A percentile compares a stretch with the other conserved stretches of the same genome.
Evolutionary conservation across 2,329 filamentous ascomycete species (phyloP).

Genomic region (Colletotrichum coccodes): DNA sequence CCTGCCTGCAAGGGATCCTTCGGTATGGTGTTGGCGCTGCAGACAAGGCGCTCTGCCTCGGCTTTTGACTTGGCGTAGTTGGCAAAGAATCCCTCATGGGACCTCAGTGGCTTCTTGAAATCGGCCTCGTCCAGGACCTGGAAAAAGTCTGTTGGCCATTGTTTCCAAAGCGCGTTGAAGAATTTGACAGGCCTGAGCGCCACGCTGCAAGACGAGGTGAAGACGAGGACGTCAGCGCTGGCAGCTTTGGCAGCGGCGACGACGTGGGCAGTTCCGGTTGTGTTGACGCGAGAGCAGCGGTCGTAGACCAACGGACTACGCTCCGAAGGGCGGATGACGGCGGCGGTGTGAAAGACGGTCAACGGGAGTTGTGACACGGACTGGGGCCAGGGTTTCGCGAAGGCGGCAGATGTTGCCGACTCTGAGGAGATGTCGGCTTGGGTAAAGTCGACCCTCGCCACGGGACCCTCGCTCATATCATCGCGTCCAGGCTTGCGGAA

Average conservation of each 20-base stretch:
- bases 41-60: slow-evolving; percentile 61
- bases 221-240: slow-evolving; percentile 61
- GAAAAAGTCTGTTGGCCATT: slow-evolving; percentile 48
- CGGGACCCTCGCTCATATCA: slow-evolving; percentile 50
- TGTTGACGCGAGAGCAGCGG: slow-evolving; percentile 59
- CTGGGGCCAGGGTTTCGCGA: slow-evolving; percentile 57
- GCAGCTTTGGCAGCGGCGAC: slow-evolving; percentile 55
- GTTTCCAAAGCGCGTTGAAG: slow-evolving; percentile 56
- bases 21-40: slow-evolving; percentile 48
- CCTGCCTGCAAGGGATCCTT: slow-evolving; percentile 31
- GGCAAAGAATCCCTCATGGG: slow-evolving; percentile 54
- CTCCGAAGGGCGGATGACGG: slow-evolving; percentile 62
- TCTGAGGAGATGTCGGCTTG: slow-evolving; percentile 61
- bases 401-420: slow-evolving; percentile 54
- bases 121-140: slow-evolving; percentile 59
- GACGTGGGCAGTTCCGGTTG: slow-evolving; percentile 59
- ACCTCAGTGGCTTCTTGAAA: slow-evolving; percentile 49
- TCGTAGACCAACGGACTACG: slow-evolving; percentile 56
- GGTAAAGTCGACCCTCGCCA: slow-evolving; percentile 51
- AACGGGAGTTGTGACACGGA: slow-evolving; percentile 54
- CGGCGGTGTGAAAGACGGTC: slow-evolving; percentile 68
- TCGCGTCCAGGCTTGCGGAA: slow-evolving; percentile 53
- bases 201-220: slow-evolving; percentile 60
- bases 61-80: slow-evolving; percentile 64
- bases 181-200: slow-evolving; percentile 51